phyloP scores from a whole-genome alignment of 768 basidiomycete genomes.

The Pisolithus sp. region DNA sequence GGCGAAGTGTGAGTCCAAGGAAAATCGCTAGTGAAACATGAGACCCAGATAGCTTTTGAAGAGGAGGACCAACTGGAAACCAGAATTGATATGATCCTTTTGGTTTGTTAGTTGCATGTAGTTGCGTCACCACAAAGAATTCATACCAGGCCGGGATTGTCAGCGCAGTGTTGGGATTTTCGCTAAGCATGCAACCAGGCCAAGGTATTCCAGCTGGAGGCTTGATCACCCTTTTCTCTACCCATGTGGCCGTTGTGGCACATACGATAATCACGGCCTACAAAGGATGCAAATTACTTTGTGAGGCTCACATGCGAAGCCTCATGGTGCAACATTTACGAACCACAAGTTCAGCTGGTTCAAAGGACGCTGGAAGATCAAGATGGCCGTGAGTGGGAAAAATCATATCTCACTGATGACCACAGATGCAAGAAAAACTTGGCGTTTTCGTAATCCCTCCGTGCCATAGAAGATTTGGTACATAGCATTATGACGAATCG shows the following conservation, averaged over 20 bases:
- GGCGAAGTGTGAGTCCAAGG: not conserved
- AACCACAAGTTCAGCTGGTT: slow-evolving; percentile 15
- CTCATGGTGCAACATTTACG: not conserved
- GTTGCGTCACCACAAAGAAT: not conserved
- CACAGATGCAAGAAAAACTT: slow-evolving; percentile 3
- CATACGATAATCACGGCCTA: slow-evolving; percentile 15
- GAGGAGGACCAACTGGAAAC: slow-evolving; percentile 12
- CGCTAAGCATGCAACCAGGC: slow-evolving; percentile 11
- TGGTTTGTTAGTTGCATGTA: not conserved
- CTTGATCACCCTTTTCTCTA: slow-evolving; percentile 5
- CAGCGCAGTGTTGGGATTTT: slow-evolving; percentile 8
- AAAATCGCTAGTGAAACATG: not conserved
- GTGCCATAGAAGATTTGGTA: not conserved
- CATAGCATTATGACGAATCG: slow-evolving; percentile 15
- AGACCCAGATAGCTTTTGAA: not conserved
- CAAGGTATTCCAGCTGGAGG: slow-evolving; percentile 14
- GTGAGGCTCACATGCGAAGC: no score
- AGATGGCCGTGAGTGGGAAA: not conserved
- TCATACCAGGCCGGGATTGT: slow-evolving; percentile 19
- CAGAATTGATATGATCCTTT: slow-evolving; percentile 14
- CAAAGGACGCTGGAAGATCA: not conserved
- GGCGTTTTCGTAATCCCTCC: not conserved
- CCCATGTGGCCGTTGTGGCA: slow-evolving; percentile 11
- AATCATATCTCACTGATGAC: slow-evolving; percentile 11
- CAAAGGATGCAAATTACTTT: no score